Percentiles rank a stretch among this genome's conserved stretches.
phyloP scores from a whole-genome alignment of 1,284 basidiomycete genomes.

The Fomitopsis palustris region DNA sequence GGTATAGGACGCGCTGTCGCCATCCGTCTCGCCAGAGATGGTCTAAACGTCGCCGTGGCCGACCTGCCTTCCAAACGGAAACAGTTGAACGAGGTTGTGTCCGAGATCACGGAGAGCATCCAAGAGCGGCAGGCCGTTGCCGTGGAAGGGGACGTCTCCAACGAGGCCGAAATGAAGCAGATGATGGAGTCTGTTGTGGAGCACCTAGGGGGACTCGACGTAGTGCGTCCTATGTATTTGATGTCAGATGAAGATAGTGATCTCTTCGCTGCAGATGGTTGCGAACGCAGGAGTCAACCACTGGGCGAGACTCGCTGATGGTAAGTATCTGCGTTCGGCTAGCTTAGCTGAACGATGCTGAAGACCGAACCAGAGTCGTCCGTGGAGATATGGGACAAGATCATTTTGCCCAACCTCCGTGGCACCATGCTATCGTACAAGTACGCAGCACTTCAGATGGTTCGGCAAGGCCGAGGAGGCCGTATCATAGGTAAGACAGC shows the following conservation, averaged over 20 bases:
- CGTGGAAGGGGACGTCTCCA: slow-evolving; percentile 20
- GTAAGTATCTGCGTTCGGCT: neutral
- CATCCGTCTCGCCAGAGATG: slow-evolving; percentile 36
- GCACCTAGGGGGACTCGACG: slow-evolving; percentile 22
- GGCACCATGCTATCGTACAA: slow-evolving; percentile 6
- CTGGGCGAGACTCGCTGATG: neutral
- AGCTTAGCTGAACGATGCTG: no score
- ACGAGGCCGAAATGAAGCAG: slow-evolving; percentile 21
- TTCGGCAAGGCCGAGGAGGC: slow-evolving; percentile 5
- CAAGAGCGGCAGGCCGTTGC: slow-evolving; percentile 22
- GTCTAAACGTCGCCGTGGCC: slow-evolving; percentile 33
- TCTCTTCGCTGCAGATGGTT: slow-evolving; percentile 17
- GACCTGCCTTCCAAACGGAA: slow-evolving; percentile 27
- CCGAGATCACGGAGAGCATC: slow-evolving; percentile 27
- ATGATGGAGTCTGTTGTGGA: slow-evolving; percentile 20
- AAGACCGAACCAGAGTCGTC: no score
- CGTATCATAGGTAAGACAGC: neutral
- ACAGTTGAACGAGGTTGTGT: slow-evolving; percentile 21
- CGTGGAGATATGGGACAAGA: slow-evolving; percentile 2
- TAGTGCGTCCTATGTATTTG: slow-evolving; percentile 11
- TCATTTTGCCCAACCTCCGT: slow-evolving; percentile 5
- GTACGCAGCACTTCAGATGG: slow-evolving; percentile 8
- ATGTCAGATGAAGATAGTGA: no score
- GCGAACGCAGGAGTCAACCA: slow-evolving; percentile 22
- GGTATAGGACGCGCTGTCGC: slow-evolving; percentile 38